phyloP scores from a whole-genome alignment of 148 eudicot species.

The Amaranthus palmeri region DNA sequence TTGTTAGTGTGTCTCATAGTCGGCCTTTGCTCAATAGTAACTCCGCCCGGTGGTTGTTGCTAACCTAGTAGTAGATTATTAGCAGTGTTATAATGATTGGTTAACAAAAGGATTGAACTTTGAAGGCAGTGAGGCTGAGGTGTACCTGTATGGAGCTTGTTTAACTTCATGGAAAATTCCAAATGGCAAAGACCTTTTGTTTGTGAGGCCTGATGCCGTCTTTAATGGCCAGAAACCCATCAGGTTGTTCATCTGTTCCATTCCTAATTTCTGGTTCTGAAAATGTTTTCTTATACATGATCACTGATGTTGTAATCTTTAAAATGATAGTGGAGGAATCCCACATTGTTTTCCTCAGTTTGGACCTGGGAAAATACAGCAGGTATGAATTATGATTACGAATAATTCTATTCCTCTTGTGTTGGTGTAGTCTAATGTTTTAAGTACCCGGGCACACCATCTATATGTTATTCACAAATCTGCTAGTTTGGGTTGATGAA shows the following conservation, averaged over 20 bases:
- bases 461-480: no score
- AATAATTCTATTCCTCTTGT: neutral
- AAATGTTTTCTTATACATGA: neutral
- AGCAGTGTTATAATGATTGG: neutral
- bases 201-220: conserved; percentile 96
- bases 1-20: no score
- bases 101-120: conserved; percentile 14
- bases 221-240: conserved; percentile 97
- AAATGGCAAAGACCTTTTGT: conserved; percentile 73
- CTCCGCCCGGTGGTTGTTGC: no score
- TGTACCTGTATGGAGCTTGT: conserved; percentile 93
- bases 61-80: neutral
- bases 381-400: conserved; percentile 41
- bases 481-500: no score
- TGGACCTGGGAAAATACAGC: conserved; percentile 93
- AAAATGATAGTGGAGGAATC: conserved; percentile 71
- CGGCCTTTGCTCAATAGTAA: no score
- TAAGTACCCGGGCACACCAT: no score
- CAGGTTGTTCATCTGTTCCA: conserved; percentile 42
- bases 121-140: conserved; percentile 78
- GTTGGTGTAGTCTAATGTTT: neutral
- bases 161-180: conserved; percentile 90
- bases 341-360: conserved; percentile 99
- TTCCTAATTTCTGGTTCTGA: neutral
- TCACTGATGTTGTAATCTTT: conserved; percentile 21